A percentile compares a stretch with the other conserved stretches of the same genome.
These are phyloP conservation scores for Arthrobotrys conoides DNA, from an alignment of 2,329 filamentous ascomycete genomes.

Conservation along the genomic window DNA sequence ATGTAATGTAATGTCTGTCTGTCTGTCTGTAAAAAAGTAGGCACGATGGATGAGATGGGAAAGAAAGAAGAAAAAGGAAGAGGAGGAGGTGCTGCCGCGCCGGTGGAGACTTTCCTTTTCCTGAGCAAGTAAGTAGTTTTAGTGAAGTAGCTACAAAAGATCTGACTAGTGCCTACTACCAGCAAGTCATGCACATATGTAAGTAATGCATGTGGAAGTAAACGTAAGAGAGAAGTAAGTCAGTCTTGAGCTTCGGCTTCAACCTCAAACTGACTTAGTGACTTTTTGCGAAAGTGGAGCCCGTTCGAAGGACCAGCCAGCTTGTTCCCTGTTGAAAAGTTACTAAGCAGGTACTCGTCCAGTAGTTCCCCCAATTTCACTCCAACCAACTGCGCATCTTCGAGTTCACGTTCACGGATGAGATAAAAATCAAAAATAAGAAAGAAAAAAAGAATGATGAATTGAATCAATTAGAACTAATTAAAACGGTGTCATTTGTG, in stretches of 20 bases:
- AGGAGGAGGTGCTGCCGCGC: constrained; percentile 19
- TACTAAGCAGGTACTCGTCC: too few species aligned
- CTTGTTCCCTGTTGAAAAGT: constrained; percentile 6
- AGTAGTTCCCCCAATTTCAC: constrained; percentile 3
- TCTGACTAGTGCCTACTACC: too few species aligned
- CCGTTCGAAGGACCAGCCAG: background rate
- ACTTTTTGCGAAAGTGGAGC: constrained; percentile 9
- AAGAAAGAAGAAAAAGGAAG: constrained; percentile 2
- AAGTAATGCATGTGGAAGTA: too few species aligned
- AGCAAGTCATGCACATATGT: background rate
- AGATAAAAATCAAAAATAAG: background rate
- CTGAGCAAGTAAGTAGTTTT: too few species aligned
- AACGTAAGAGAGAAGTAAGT: too few species aligned
- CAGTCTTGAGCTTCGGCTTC: constrained; percentile 1
- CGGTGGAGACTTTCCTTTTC: constrained; percentile 39
- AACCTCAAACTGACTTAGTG: background rate
- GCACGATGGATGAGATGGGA: too few species aligned
- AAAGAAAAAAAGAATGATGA: too few species aligned
- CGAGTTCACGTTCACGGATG: background rate
- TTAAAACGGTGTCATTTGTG: background rate
- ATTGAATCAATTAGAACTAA: too few species aligned
- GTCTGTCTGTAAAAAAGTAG: too few species aligned
- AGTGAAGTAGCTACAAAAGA: too few species aligned
- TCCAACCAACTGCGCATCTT: background rate
- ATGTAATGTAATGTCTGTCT: too few species aligned